Conservation (phyloP, 2,329 filamentous ascomycete genomes). For the Ascocoryne sarcoides region DNA sequence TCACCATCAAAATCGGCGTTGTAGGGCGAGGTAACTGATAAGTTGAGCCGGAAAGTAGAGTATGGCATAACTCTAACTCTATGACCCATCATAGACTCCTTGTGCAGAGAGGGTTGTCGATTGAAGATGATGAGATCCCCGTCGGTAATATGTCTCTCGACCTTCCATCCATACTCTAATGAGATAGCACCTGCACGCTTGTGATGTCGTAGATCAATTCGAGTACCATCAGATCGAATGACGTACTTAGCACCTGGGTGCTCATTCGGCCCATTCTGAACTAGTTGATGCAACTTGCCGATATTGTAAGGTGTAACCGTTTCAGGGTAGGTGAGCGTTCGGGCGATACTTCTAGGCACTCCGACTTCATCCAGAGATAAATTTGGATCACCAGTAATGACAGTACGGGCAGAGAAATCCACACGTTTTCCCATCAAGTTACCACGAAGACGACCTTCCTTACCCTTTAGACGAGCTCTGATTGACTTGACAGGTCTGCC, state of each 20-base stretch:
- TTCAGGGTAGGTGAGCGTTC: slow-evolving; percentile 91
- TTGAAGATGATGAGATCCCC: slow-evolving; percentile 99
- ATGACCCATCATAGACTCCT: slow-evolving; percentile 99
- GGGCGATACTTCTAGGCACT: slow-evolving; percentile 86
- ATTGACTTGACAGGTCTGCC: slow-evolving; percentile 95
- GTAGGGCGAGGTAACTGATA: slow-evolving; percentile 97
- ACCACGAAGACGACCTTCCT: slow-evolving; percentile 93
- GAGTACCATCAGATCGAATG: slow-evolving; percentile 83
- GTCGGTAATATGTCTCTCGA: slow-evolving; percentile 91
- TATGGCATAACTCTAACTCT: slow-evolving; percentile 97
- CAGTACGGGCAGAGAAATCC: slow-evolving; percentile 97
- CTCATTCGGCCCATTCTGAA: slow-evolving; percentile 88
- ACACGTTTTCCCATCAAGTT: slow-evolving; percentile 99
- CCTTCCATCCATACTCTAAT: slow-evolving; percentile 95
- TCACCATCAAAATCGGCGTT: slow-evolving; percentile 99
- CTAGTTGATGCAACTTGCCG: slow-evolving; percentile 76
- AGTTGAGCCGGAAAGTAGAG: slow-evolving; percentile 93
- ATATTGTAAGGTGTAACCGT: slow-evolving; percentile 98
- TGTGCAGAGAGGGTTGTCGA: slow-evolving; percentile 96
- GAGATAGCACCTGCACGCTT: slow-evolving; percentile 75
- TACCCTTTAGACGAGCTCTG: slow-evolving; percentile 94
- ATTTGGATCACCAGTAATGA: slow-evolving; percentile 98
- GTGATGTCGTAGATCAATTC: slow-evolving; percentile 91
- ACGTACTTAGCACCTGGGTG: slow-evolving; percentile 97
- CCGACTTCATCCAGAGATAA: slow-evolving; percentile 94